Evolutionary conservation across 495 filamentous ascomycete genomes (phyloP).

Genomic region (Haplographium delicatum): DNA sequence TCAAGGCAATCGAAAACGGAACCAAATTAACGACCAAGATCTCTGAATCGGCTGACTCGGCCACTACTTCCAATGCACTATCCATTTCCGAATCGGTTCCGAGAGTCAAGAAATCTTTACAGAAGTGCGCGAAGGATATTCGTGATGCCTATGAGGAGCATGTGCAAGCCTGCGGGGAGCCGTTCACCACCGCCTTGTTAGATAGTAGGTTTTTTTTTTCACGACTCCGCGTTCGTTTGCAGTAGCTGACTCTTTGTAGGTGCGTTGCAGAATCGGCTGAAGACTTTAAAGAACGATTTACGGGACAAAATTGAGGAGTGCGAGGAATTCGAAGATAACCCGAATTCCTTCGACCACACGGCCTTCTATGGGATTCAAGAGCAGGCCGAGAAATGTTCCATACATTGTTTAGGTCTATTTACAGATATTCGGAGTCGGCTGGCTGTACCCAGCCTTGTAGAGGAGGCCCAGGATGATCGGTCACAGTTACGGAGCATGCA

Average conservation of each 20-base stretch:
- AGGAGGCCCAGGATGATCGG: slow-evolving; percentile 4
- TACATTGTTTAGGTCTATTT: slow-evolving; percentile 18
- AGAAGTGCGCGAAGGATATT: slow-evolving; percentile 8
- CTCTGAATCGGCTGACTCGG: slow-evolving; percentile 11
- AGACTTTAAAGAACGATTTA: slow-evolving; percentile 20
- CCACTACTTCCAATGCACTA: slow-evolving; percentile 11
- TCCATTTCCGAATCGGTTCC: slow-evolving; percentile 18
- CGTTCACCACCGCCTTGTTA: slow-evolving; percentile 16
- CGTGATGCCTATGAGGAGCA: slow-evolving; percentile 14
- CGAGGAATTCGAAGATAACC: slow-evolving; percentile 19
- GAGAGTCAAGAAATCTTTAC: slow-evolving; percentile 13
- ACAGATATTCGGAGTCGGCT: slow-evolving; percentile 6
- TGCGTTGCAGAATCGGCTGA: slow-evolving; percentile 12
- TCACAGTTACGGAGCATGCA: slow-evolving; percentile 9
- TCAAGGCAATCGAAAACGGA: slow-evolving; percentile 18
- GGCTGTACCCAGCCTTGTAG: not conserved
- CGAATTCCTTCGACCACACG: slow-evolving; percentile 16
- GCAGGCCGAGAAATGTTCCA: slow-evolving; percentile 11
- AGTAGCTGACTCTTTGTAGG: slow-evolving; percentile 4
- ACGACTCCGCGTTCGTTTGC: slow-evolving; percentile 15
- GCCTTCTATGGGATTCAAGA: slow-evolving; percentile 11
- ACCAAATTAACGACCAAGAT: slow-evolving; percentile 17
- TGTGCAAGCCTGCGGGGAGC: slow-evolving; percentile 14
- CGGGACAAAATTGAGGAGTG: slow-evolving; percentile 19
- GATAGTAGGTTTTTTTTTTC: too few species aligned